A percentile compares a stretch with the other conserved stretches of the same genome.
These are phyloP conservation scores for Phytophthora pinifolia DNA, from an alignment of 352 stramenopile genomes.

Conservation along the genomic window DNA sequence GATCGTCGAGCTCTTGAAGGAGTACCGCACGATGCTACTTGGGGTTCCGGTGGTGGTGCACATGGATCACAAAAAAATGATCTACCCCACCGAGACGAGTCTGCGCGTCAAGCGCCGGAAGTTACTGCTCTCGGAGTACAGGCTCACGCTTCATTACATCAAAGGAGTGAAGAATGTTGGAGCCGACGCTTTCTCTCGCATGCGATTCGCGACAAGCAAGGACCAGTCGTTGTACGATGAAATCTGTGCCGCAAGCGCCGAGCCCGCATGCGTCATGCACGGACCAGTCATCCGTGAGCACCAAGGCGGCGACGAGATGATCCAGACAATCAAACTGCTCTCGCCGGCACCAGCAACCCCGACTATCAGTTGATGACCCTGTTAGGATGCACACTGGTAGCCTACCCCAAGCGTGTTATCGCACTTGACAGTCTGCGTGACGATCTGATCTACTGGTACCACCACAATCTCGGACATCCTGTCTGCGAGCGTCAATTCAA, in stretches of 20 bases:
- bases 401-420: constrained; percentile 5
- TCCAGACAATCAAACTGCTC: constrained; percentile 1
- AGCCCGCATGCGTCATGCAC: constrained; percentile 1
- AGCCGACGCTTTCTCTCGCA: too few species aligned
- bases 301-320: constrained; percentile 1
- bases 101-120: too few species aligned
- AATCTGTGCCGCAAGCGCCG: background rate
- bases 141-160: too few species aligned
- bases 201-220: too few species aligned
- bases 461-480: background rate
- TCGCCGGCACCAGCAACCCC: constrained; percentile 9
- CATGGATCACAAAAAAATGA: too few species aligned
- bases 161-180: too few species aligned
- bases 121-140: too few species aligned
- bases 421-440: background rate
- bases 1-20: background rate
- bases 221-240: background rate
- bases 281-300: constrained; percentile 5
- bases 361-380: constrained; percentile 14
- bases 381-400: background rate
- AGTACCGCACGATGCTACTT: background rate
- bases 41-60: too few species aligned
- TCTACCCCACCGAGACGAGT: too few species aligned
- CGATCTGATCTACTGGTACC: constrained; percentile 6
- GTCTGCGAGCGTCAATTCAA: background rate